phyloP scores from a whole-genome alignment of 1,139 yeast species.

The Hyphopichia khmerensis region DNA sequence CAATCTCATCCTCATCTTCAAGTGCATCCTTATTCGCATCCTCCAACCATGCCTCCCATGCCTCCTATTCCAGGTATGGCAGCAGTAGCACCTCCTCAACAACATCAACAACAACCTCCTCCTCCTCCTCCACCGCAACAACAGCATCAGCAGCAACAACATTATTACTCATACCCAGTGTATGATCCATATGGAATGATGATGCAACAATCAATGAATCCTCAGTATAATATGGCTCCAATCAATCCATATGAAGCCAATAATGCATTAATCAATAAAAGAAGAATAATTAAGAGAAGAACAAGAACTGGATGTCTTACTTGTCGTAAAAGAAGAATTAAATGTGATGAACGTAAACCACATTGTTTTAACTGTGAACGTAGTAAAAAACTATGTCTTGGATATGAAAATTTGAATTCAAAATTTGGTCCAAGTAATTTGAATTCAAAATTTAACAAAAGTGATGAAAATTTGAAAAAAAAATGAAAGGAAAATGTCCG shows the following conservation, averaged over 20 bases:
- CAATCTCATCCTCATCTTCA: not conserved
- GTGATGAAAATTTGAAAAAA: not conserved
- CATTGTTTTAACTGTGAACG: conserved; percentile 72
- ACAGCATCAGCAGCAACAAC: not conserved
- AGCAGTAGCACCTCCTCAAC: not conserved
- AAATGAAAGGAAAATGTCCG: conserved; percentile 3
- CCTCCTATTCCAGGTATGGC: not conserved
- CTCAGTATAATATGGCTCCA: conserved; percentile 6
- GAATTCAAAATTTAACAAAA: conserved; percentile 2
- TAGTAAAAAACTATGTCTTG: conserved; percentile 66
- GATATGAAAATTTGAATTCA: conserved; percentile 46
- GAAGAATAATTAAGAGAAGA: conserved; percentile 48
- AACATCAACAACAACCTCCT: not conserved
- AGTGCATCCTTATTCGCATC: not conserved
- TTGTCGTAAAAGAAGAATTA: conserved; percentile 68
- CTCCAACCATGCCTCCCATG: not conserved
- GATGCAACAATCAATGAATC: conserved; percentile 6
- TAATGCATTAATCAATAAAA: conserved; percentile 36
- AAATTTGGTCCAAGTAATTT: conserved; percentile 7
- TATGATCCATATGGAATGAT: conserved; percentile 4
- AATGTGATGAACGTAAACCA: conserved; percentile 77
- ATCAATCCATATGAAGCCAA: conserved; percentile 24
- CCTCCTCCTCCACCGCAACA: not conserved
- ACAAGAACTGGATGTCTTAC: conserved; percentile 78
- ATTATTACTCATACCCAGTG: conserved; percentile 3